phyloP scores from a whole-genome alignment of 1,139 yeast species.

The Debaryomyces singareniensis region DNA sequence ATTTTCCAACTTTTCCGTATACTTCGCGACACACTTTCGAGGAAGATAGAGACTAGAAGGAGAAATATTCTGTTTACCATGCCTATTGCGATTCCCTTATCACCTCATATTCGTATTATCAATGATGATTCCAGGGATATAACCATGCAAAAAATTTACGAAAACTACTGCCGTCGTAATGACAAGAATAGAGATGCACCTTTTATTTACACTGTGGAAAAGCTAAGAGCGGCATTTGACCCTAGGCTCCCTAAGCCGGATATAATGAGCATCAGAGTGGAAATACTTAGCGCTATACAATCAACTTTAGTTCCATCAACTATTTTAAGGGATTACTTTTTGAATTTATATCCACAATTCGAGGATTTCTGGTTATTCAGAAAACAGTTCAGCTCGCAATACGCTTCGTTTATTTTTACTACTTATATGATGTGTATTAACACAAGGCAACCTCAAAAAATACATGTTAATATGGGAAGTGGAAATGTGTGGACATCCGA shows the following conservation, averaged over 20 bases:
- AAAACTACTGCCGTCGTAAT: slow-evolving; percentile 71
- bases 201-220: slow-evolving; percentile 77
- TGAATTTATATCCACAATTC: slow-evolving; percentile 63
- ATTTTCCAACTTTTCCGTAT: slow-evolving; percentile 87
- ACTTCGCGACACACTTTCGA: slow-evolving; percentile 71
- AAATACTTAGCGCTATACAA: slow-evolving; percentile 85
- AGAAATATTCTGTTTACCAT: slow-evolving; percentile 81
- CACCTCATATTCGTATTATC: slow-evolving; percentile 90
- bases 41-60: slow-evolving; percentile 82
- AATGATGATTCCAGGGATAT: slow-evolving; percentile 75
- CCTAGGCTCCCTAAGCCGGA: slow-evolving; percentile 92
- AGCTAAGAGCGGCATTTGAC: slow-evolving; percentile 87
- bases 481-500: slow-evolving; percentile 95
- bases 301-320: slow-evolving; percentile 81
- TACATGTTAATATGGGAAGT: slow-evolving; percentile 70
- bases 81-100: slow-evolving; percentile 89
- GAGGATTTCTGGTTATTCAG: slow-evolving; percentile 98
- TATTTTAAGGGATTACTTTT: slow-evolving; percentile 63
- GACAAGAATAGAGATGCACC: slow-evolving; percentile 87
- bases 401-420: slow-evolving; percentile 91
- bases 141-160: slow-evolving; percentile 84
- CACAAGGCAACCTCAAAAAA: slow-evolving; percentile 90
- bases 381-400: slow-evolving; percentile 90
- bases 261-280: slow-evolving; percentile 80
- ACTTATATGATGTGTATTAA: slow-evolving; percentile 94